Percentiles rank a stretch among this genome's conserved stretches.
Evolutionary conservation across 176 grass and related monocot genomes (phyloP).

Genomic region (Triticum aestivum): DNA sequence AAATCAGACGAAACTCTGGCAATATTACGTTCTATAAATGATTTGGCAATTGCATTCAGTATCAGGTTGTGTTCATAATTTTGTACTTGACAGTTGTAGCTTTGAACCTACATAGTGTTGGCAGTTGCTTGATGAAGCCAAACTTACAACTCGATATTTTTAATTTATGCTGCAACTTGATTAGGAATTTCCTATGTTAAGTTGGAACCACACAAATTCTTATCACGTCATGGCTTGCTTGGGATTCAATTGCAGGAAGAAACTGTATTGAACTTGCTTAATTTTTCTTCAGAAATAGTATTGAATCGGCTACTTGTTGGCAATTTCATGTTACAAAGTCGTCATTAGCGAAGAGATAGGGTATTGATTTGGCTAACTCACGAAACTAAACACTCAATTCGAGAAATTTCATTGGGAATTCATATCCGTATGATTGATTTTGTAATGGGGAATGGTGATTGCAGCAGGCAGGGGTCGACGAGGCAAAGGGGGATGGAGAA

Average conservation of each 20-base stretch:
- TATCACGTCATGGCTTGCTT: background rate
- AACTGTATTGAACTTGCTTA: background rate
- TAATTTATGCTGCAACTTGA: background rate
- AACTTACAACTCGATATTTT: background rate
- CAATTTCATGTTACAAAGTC: background rate
- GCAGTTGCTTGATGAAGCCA: background rate
- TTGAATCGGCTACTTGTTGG: background rate
- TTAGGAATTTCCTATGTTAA: background rate
- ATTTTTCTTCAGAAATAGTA: background rate
- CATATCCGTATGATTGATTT: background rate
- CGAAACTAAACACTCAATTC: background rate
- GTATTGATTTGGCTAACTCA: conserved; percentile 6
- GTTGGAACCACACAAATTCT: background rate
- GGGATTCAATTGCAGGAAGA: background rate
- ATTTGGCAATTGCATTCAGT: background rate
- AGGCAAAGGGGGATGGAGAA: conserved; percentile 35
- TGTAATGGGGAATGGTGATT: background rate
- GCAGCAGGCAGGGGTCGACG: conserved; percentile 38
- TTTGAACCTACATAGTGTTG: background rate
- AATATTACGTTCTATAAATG: background rate
- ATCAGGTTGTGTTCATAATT: background rate
- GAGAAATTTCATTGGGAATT: background rate
- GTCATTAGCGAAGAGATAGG: background rate
- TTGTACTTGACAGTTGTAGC: background rate
- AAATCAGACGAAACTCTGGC: background rate